phyloP scores from a whole-genome alignment of 805 yeast species.

The Tetrapisispora nanseiensis region DNA sequence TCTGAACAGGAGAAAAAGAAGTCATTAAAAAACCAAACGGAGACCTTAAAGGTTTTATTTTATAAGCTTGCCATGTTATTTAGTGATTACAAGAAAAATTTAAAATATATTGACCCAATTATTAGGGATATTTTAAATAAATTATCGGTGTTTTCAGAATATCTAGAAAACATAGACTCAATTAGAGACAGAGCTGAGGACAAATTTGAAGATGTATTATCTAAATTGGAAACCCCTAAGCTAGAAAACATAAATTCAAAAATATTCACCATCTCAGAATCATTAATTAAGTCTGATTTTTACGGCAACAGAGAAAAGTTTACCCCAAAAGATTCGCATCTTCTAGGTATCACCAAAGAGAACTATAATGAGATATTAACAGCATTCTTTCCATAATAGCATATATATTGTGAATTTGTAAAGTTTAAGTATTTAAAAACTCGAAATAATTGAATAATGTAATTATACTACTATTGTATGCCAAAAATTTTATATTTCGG shows the following conservation, averaged over 20 bases:
- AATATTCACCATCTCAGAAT: conserved; percentile 18
- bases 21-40: conserved; percentile 9
- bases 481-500: no score
- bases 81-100: conserved; percentile 25
- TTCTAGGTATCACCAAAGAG: conserved; percentile 18
- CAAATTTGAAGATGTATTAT: conserved; percentile 13
- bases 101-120: conserved; percentile 15
- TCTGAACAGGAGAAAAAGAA: neutral
- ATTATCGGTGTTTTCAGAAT: conserved; percentile 14
- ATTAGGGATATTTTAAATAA: conserved; percentile 11
- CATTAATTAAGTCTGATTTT: conserved; percentile 24
- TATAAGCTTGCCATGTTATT: conserved; percentile 22
- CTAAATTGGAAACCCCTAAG: conserved; percentile 12
- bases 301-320: conserved; percentile 18
- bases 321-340: conserved; percentile 9
- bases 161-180: conserved; percentile 8
- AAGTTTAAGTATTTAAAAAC: no score
- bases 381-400: conserved; percentile 10
- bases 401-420: no score
- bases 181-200: neutral
- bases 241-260: conserved; percentile 8
- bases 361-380: conserved; percentile 13
- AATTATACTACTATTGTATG: no score
- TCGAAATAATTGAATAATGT: no score
- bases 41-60: conserved; percentile 11